Conservation (phyloP, 1,284 basidiomycete genomes). For the Cutaneotrichosporon mucoides region DNA sequence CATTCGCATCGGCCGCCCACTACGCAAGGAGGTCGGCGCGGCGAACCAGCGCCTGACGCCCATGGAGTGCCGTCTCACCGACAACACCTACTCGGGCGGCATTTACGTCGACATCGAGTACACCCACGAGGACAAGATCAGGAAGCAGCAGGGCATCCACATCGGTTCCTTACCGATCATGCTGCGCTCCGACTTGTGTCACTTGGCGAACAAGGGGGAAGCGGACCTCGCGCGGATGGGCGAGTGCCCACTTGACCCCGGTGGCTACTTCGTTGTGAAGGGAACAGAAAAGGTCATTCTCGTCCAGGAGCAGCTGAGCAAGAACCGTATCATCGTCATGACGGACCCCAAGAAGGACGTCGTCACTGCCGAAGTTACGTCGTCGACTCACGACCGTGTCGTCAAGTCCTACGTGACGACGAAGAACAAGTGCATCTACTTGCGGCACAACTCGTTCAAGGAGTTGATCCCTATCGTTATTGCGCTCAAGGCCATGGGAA, state of each 20-base stretch:
- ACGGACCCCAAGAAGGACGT: slow-evolving; percentile 83
- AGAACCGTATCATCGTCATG: slow-evolving; percentile 99
- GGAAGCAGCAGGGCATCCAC: slow-evolving; percentile 75
- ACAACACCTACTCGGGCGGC: slow-evolving; percentile 91
- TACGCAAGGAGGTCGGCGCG: slow-evolving; percentile 73
- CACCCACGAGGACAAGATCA: slow-evolving; percentile 84
- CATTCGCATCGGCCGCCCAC: slow-evolving; percentile 86
- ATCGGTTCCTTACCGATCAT: slow-evolving; percentile 96
- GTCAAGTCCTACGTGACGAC: slow-evolving; percentile 98
- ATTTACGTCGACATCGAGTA: slow-evolving; percentile 96
- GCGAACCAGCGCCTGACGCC: slow-evolving; percentile 71
- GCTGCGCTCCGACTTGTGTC: slow-evolving; percentile 92
- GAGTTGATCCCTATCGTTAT: slow-evolving; percentile 97
- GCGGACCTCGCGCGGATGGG: slow-evolving; percentile 83
- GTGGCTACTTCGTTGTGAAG: slow-evolving; percentile 98
- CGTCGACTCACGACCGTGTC: slow-evolving; percentile 97
- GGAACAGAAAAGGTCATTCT: slow-evolving; percentile 99
- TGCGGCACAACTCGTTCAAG: slow-evolving; percentile 97
- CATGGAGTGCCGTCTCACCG: slow-evolving; percentile 94
- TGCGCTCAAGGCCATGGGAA: slow-evolving; percentile 92
- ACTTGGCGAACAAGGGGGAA: slow-evolving; percentile 72
- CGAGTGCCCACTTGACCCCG: slow-evolving; percentile 97
- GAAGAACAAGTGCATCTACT: slow-evolving; percentile 88
- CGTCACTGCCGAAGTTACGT: slow-evolving; percentile 95
- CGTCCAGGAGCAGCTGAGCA: slow-evolving; percentile 97